phyloP scores from a whole-genome alignment of 305 asterid species.

The Fraxinus dipetala region DNA sequence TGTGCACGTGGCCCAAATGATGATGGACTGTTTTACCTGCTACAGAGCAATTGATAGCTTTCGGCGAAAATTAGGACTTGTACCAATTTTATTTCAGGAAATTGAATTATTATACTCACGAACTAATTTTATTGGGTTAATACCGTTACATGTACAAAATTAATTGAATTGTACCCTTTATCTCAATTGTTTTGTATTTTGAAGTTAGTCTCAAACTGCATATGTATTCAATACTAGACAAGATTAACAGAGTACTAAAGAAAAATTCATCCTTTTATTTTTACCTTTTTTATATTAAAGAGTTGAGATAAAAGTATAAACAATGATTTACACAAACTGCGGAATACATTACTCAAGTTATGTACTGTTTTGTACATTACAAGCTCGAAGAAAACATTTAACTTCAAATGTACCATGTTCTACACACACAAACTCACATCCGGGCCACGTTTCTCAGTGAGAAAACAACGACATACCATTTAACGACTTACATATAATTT shows the following conservation, averaged over 20 bases:
- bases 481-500: neutral
- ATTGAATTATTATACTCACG: neutral
- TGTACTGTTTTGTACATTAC: conserved; percentile 1
- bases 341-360: neutral
- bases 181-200: neutral
- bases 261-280: neutral
- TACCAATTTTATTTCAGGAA: neutral
- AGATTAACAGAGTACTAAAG: neutral
- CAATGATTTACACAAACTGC: neutral
- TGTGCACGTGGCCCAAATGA: neutral
- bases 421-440: neutral
- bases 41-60: neutral
- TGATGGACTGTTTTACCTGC: neutral
- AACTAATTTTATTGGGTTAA: neutral
- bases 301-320: neutral
- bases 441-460: neutral
- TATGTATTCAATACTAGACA: neutral
- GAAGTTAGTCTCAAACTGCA: neutral
- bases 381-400: neutral
- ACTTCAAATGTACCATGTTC: neutral
- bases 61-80: neutral
- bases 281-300: neutral
- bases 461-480: neutral
- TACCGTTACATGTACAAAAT: neutral
- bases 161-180: neutral